These are phyloP conservation scores for Mycena belliarum DNA, from an alignment of 768 basidiomycete species.

Conservation along the genomic window DNA sequence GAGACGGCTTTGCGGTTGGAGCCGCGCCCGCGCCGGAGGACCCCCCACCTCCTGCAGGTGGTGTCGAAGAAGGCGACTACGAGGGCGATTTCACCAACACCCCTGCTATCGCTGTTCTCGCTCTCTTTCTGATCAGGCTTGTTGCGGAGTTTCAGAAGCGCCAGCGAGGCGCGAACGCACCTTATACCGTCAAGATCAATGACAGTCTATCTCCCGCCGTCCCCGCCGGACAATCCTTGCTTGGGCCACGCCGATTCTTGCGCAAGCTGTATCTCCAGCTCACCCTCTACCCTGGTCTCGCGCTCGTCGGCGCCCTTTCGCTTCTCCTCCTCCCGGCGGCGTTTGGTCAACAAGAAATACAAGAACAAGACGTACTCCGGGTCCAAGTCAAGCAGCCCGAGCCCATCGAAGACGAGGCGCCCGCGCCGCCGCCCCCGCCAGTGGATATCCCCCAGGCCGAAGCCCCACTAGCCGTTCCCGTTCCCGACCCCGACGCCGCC, in stretches of 20 bases:
- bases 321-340: background rate
- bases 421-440: background rate
- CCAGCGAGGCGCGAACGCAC: background rate
- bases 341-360: background rate
- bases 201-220: background rate
- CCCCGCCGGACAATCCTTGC: too few relatives aligned
- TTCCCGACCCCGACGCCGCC: background rate
- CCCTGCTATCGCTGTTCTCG: background rate
- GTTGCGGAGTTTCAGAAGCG: too few relatives aligned
- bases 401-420: background rate
- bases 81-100: background rate
- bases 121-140: background rate
- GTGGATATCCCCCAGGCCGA: too few relatives aligned
- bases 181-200: background rate
- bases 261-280: background rate
- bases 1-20: background rate
- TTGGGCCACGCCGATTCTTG: too few relatives aligned
- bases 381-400: background rate
- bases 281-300: background rate
- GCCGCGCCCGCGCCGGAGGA: conserved; percentile 3
- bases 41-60: background rate
- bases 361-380: too few relatives aligned
- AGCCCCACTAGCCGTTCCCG: background rate
- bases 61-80: background rate
- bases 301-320: background rate